Base-by-base conservation (phyloP, 495 filamentous ascomycete species). In the Lophiotrema nucula region DNA sequence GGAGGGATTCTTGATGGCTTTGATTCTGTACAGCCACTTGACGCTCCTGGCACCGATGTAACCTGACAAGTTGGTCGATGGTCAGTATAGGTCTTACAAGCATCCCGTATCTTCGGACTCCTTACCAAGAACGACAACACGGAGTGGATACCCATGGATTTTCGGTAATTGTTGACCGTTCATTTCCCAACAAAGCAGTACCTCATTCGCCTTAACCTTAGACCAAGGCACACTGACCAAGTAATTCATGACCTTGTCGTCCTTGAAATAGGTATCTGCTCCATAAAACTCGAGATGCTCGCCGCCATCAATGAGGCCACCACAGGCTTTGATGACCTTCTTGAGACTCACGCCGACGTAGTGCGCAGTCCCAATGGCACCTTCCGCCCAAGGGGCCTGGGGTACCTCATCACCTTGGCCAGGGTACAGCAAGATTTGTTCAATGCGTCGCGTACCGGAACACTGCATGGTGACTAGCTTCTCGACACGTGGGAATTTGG, bases 331-430 rank as follows among this genome's bases (percentile, higher is more conserved):
- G 65, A 88, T 83, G 15, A 86, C 68, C 53, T 82, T 84, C 58
- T 83, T 84, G n/a, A 88, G 69, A 10, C 76, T 80, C 13, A 86
- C 77, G 4, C 84, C 84, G 0, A 73, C 74, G 64, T 79, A 88
- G 13, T 70, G 68, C 2, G 84, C 84, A 0, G 82, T 85, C 3
- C 80, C 79, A 35, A 88, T 88, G 5, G 83, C 84, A 43, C 84
- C 81, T 55, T 83, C 81, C 12, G 76, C 80, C 64, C 63, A 68
- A 11, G 84, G 84, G 0, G 84, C 84, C 33, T 87, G 81, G 48
- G 82, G 81, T 38, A 86, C 72, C 59, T 87, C 84, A 51, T 86
- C 83, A 13, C 83, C 83, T 27, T 87, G 79, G 25, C 84, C 83
- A 4, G 77, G 74, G 62, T 86, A 87, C 24, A 76, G 42, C 27